These are phyloP conservation scores for Ampelomyces quisqualis DNA, from an alignment of 2,329 filamentous ascomycete species.

Conservation along the genomic window DNA sequence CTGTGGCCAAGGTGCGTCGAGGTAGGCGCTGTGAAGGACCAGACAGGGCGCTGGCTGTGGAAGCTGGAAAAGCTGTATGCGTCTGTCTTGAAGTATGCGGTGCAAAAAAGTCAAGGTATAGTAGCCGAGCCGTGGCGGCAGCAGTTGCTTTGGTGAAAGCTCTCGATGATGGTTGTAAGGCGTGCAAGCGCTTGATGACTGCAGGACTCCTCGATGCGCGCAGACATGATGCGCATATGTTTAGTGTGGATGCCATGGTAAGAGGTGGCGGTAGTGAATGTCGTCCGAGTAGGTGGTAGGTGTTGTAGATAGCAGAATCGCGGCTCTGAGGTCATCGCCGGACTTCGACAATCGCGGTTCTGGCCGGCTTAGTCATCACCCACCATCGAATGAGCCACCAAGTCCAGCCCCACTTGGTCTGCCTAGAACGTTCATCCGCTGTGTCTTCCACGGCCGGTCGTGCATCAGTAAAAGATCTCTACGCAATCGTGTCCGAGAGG, in stretches of 20 bases:
- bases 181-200: conserved; percentile 5
- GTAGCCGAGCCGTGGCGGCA: conserved; percentile 24
- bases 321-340: conserved; percentile 17
- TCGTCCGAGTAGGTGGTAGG: too few species aligned
- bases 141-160: conserved; percentile 22
- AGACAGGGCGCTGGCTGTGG: not conserved
- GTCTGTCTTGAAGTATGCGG: conserved; percentile 15
- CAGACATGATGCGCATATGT: conserved; percentile 37
- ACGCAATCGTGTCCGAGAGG: too few species aligned
- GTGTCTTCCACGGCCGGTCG: too few species aligned
- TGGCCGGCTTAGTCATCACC: conserved; percentile 2
- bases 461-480: too few species aligned
- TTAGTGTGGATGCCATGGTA: conserved; percentile 30
- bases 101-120: conserved; percentile 38
- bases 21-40: conserved; percentile 35
- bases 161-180: conserved; percentile 9
- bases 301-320: conserved; percentile 1
- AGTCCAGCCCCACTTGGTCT: conserved; percentile 1
- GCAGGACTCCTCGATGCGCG: conserved; percentile 19
- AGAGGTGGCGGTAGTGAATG: conserved; percentile 3
- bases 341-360: conserved; percentile 7
- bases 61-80: not conserved
- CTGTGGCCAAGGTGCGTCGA: conserved; percentile 39
- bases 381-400: not conserved
- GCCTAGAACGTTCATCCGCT: conserved; percentile 9